Evolutionary conservation across 106 monocot species (phyloP), one percentile per base, ranked within the genome.

Genomic region (Apostasia ramifera): DNA sequence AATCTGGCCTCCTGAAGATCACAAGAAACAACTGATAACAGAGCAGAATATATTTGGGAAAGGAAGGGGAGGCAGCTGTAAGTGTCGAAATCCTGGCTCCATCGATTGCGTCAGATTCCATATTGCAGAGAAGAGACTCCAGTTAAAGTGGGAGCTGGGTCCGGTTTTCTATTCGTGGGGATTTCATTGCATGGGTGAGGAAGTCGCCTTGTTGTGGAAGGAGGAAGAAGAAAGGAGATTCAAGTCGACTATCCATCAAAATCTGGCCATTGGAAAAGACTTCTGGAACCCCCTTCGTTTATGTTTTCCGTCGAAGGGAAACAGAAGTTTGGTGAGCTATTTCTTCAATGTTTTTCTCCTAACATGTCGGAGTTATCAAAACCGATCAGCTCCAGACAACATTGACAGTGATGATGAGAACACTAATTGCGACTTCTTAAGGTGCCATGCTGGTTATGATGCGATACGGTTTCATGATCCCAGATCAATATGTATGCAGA

Each of bases 401-500:
- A 82, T 90, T n/a, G 81, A 87, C 59, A 98, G 97, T 61, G 97
- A 98, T 59, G 89, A 90, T 62, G 92, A 98, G 40, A 89, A 91
- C 39, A 52, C 62, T n/a, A 84, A 92, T 54, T 76, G 84, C 69
- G 76, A 80, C 14, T 88, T 88, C 55, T 50, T 84, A 61, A 81
- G 85, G 62, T 74, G 63, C 12, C 48, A 53, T 67, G 78, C 84
- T 52, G 87, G 87, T 58, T 68, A 74, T 13, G 73, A 77, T 12
- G 66, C 74, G 40, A 39, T 79, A 26, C 78, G 52, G 8, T 52
- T 41, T 57, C 39, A 11, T 69, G 57, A 73, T 53, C 6, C 66
- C 13, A 65, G 67, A 53, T 45, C 53, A 1, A 55, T 80, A 13
- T 97, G 95, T 64, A 38, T 55, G 50, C 77, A 87, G 67, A 97